Evolutionary conservation across 2,329 filamentous ascomycete genomes (phyloP).

Genomic region (Fusarium chlamydosporum): DNA sequence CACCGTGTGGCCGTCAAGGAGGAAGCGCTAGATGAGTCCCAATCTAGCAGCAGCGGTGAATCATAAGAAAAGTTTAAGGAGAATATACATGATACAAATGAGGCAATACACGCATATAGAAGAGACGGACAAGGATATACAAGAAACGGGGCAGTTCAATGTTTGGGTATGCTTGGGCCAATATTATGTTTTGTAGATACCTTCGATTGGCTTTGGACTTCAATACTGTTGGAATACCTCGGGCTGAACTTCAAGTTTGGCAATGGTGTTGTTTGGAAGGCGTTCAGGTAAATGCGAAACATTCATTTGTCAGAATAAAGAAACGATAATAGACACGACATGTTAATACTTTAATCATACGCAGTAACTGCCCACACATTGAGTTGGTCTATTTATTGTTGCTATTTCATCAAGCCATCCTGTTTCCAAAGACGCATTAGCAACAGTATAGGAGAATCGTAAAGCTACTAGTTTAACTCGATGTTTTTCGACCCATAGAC

Average conservation of each 20-base stretch:
- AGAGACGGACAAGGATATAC: background rate
- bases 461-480: too few relatives aligned
- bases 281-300: conserved; percentile 9
- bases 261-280: conserved; percentile 8
- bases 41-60: conserved; percentile 48
- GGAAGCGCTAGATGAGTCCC: conserved; percentile 33
- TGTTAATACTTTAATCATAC: background rate
- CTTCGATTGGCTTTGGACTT: conserved; percentile 4
- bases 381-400: background rate
- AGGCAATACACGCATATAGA: conserved; percentile 17
- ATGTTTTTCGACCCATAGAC: too few relatives aligned
- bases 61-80: conserved; percentile 11
- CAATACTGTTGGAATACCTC: conserved; percentile 15
- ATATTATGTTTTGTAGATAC: conserved; percentile 11
- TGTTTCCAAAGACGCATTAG: background rate
- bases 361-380: background rate
- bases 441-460: too few relatives aligned
- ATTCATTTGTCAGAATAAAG: background rate
- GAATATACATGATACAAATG: conserved; percentile 28
- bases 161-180: background rate
- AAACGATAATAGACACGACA: background rate
- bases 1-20: conserved; percentile 10
- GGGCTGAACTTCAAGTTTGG: conserved; percentile 8
- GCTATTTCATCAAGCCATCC: background rate
- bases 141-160: background rate